Evolutionary conservation across 768 basidiomycete genomes (phyloP), one percentile per base, ranked within the genome.

Genomic region (Amanita phalloides): DNA sequence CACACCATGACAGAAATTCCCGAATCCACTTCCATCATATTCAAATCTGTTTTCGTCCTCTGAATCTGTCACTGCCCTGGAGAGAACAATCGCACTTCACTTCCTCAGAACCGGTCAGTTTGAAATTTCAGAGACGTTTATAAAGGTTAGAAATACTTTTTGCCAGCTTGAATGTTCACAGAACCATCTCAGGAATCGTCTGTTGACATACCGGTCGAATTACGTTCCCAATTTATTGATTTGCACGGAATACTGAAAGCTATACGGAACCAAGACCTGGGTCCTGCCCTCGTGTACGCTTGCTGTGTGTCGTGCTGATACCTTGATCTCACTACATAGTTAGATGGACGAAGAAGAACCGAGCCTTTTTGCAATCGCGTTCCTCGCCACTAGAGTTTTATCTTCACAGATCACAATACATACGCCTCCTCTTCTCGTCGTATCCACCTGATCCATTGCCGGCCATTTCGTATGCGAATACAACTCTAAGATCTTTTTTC

Each of bases 321-420:
- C 10, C 23, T 25, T 33, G 46, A 51, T 53, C 53, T 26, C 25
- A 45, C 37, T 50, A 30, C 32, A 49, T 45, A 33, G 25, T 45
- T 55, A 96, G 93, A 54, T 98, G 95, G 96, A 79, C 84, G 11
- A 69, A 68, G 39, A 71, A 70, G 49, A 82, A 94, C 60, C 74
- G 77, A 26, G 50, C 60, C 3, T 93, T 89, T 62, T 73, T 96
- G 10, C 71, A 71, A 43, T 66, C 73, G 4, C 82, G 85, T 30
- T 78, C 78, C 7, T 95, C 93, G 1, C 76, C 89, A 0, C 76
- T 99, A 9, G 90, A 92, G 58, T 99, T 95, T 63, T 72, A 85
- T 61, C 77, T 98, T 25, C 90, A 97, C 59, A 87, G 90, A 25
- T 92, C 90, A 8, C 85, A 92, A 63, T 97, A 90, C 63, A 77